phyloP scores from a whole-genome alignment of 306 rosid species.

The Crotalaria pallida region DNA sequence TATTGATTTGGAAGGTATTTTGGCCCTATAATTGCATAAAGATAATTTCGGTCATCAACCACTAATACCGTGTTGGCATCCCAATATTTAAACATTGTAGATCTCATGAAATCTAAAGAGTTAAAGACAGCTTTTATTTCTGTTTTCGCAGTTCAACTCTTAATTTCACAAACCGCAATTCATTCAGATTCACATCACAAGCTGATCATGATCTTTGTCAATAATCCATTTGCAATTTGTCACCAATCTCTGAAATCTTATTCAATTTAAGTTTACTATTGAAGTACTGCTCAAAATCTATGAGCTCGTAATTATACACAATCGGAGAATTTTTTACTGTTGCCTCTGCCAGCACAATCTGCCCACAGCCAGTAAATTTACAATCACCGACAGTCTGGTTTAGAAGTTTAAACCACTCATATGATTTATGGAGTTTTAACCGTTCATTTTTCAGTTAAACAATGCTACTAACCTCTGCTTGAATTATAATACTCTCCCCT shows the following conservation, averaged over 20 bases:
- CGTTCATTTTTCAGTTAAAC: neutral
- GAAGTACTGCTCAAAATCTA: neutral
- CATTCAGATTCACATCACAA: neutral
- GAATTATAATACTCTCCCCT: neutral
- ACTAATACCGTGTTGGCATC: no score
- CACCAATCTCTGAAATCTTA: neutral
- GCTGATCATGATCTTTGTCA: neutral
- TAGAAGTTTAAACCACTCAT: neutral
- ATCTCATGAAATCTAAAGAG: neutral
- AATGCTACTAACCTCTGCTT: neutral
- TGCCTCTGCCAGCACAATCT: neutral
- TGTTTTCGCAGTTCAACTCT: neutral
- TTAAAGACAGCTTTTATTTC: neutral
- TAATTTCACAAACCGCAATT: neutral
- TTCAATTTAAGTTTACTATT: neutral
- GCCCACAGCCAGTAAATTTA: neutral
- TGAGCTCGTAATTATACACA: neutral
- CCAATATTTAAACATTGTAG: no score
- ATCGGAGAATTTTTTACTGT: neutral
- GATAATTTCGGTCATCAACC: neutral
- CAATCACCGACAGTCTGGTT: neutral
- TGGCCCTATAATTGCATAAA: neutral
- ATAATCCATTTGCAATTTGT: neutral
- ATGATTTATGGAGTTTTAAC: neutral
- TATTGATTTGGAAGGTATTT: neutral